phyloP scores from a whole-genome alignment of 495 filamentous ascomycete genomes.

The Cercophora scortea region DNA sequence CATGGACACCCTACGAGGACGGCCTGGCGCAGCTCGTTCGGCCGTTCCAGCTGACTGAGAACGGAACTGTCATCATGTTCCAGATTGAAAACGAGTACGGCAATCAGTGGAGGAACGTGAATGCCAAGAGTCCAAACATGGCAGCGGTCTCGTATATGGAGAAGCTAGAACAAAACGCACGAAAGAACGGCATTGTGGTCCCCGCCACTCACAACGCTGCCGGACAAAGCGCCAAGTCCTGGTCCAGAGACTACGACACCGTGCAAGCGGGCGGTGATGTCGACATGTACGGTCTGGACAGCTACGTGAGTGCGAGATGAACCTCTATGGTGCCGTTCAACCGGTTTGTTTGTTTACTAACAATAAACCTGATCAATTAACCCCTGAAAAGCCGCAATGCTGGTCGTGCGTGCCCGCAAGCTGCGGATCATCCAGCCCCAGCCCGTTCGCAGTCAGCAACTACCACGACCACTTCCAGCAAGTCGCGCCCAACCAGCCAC shows the following conservation, averaged over 20 bases:
- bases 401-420: conserved; percentile 50
- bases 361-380: not conserved
- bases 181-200: conserved; percentile 45
- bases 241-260: conserved; percentile 40
- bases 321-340: accelerated
- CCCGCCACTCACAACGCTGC: conserved; percentile 49
- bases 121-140: conserved; percentile 38
- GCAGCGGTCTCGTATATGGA: conserved; percentile 50
- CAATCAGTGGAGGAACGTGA: conserved; percentile 41
- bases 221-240: conserved; percentile 21
- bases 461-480: conserved; percentile 14
- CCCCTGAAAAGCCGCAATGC: conserved; percentile 36
- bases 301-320: conserved; percentile 24
- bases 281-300: conserved; percentile 51
- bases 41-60: conserved; percentile 46
- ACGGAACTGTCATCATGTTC: conserved; percentile 44
- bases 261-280: conserved; percentile 43
- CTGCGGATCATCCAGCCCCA: conserved; percentile 44
- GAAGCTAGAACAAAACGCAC: conserved; percentile 39
- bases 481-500: conserved; percentile 27
- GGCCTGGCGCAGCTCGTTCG: conserved; percentile 41
- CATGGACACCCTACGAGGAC: conserved; percentile 45
- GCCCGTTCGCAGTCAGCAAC: not conserved
- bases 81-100: conserved; percentile 59
- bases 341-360: too few relatives aligned